Base-by-base conservation (phyloP, 768 basidiomycete genomes). In the Amanita muscaria region DNA sequence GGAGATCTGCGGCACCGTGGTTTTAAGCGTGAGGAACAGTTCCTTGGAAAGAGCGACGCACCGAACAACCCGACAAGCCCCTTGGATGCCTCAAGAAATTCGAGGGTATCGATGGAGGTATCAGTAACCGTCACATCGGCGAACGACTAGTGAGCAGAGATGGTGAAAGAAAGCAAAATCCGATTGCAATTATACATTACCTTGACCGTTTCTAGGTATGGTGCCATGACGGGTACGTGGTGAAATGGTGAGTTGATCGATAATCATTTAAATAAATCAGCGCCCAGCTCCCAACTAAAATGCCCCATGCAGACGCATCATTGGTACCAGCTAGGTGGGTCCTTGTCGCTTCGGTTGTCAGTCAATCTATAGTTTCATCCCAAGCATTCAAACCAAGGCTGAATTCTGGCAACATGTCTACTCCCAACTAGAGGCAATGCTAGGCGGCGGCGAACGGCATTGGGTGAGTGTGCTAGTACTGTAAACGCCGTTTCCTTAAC, bases 21-120 rank as follows among this genome's bases (percentile, higher is more conserved):
- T 12, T n/a, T 12, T 29, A 24, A 21, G 30, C 19, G 41, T 32
- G 11, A 11, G 31, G 14, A 18, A 21, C 3, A 5, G 5, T n/a
- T n/a, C n/a, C n/a, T n/a, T n/a, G n/a, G n/a, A n/a, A n/a, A 14
- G 9, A 3, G 10, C 4, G 23, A 60, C 77, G 47, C 53, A 96
- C 94, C 90, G 60, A 99, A 96, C 54, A 98, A 67, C 46, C 83
- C 81, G 48, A 92, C 84, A 36, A 99, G 74, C 30, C 91, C 94
- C 46, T 86, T 74, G 1, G 88, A 72, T 6, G 94, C 96, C 54
- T 94, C 82, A 54, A 93, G 73, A 69, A 98, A 99, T 38, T 73
- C 69, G 35, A 77, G 60, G 12, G 96, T 98, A 61, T 98, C 83
- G 59, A 98, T 78, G 49, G 94, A 94, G 54, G 73, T 75, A 53